phyloP scores from a whole-genome alignment of 2,329 filamentous ascomycete genomes.

The Zymoseptoria ardabiliae region DNA sequence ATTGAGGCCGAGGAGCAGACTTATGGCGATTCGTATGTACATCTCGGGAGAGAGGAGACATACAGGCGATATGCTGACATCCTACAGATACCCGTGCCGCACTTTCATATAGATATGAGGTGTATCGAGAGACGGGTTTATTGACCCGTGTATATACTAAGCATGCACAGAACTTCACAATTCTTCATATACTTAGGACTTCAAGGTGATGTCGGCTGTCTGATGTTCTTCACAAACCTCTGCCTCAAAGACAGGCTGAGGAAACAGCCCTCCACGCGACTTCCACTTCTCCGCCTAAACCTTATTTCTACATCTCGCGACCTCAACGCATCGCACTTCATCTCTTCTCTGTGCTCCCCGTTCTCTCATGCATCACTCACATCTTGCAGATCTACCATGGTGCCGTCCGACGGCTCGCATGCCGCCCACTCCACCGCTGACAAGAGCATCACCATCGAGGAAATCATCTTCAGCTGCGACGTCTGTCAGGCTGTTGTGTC shows the following conservation, averaged over 20 bases:
- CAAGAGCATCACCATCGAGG: conserved; percentile 13
- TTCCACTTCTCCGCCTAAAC: conserved; percentile 2
- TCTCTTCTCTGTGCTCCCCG: background rate
- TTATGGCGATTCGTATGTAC: conserved; percentile 46
- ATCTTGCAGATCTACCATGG: conserved; percentile 6
- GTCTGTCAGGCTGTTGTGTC: conserved; percentile 41
- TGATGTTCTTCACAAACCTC: too few relatives aligned
- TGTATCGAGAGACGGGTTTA: background rate
- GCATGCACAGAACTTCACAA: background rate
- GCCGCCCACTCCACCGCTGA: conserved; percentile 1
- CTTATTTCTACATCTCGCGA: background rate
- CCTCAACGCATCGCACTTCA: background rate
- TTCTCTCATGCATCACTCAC: conserved; percentile 1
- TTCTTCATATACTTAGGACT: background rate
- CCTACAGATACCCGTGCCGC: conserved; percentile 39
- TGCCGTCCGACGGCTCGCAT: conserved; percentile 3
- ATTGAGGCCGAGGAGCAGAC: conserved; percentile 63
- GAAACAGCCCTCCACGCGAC: conserved; percentile 1
- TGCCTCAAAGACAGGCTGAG: background rate
- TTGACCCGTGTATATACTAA: background rate
- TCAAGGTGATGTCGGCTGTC: background rate
- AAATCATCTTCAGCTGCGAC: conserved; percentile 44
- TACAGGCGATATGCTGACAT: conserved; percentile 15
- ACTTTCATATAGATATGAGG: conserved; percentile 30
- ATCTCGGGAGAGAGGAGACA: background rate